Percentiles rank a stretch among this genome's conserved stretches.
Conservation (phyloP, 768 basidiomycete genomes). For the Collybia sordida region DNA sequence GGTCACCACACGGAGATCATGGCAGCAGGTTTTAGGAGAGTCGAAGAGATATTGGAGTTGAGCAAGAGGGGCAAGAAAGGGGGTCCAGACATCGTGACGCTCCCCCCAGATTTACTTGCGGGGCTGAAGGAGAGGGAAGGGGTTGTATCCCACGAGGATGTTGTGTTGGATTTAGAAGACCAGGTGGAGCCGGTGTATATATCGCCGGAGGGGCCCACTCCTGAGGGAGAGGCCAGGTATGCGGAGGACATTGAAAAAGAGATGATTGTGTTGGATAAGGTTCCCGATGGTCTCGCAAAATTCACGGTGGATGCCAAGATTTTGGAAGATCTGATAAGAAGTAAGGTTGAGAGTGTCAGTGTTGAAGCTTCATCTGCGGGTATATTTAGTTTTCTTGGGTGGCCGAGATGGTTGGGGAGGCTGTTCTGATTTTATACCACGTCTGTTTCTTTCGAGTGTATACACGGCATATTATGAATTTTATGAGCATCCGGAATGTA, state of each 20-base stretch:
- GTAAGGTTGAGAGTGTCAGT: conserved; percentile 7
- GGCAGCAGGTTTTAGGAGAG: conserved; percentile 34
- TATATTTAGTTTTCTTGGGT: too few species aligned
- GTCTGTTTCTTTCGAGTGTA: not conserved
- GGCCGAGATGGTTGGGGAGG: not conserved
- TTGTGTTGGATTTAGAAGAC: not conserved
- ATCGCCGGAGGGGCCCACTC: conserved; percentile 6
- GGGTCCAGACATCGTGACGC: conserved; percentile 31
- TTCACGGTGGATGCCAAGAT: conserved; percentile 30
- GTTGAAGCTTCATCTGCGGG: not conserved
- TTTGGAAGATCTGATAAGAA: conserved; percentile 22
- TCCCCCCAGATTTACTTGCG: conserved; percentile 30
- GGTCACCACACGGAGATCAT: conserved; percentile 28
- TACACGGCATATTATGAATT: not conserved
- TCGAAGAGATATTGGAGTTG: conserved; percentile 31
- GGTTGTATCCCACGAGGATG: too few species aligned
- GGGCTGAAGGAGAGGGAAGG: conserved; percentile 19
- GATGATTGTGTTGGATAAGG: conserved; percentile 30
- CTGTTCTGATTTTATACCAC: too few species aligned
- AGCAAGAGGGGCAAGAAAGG: conserved; percentile 22
- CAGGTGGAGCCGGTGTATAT: conserved; percentile 11
- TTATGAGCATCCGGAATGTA: not conserved
- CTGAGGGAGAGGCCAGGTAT: conserved; percentile 17
- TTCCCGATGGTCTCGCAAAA: conserved; percentile 33
- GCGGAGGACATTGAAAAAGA: conserved; percentile 21